Evolutionary conservation across 441 rosid species (phyloP), one percentile per base, ranked within the genome.

Genomic region (Melastoma candidum): DNA sequence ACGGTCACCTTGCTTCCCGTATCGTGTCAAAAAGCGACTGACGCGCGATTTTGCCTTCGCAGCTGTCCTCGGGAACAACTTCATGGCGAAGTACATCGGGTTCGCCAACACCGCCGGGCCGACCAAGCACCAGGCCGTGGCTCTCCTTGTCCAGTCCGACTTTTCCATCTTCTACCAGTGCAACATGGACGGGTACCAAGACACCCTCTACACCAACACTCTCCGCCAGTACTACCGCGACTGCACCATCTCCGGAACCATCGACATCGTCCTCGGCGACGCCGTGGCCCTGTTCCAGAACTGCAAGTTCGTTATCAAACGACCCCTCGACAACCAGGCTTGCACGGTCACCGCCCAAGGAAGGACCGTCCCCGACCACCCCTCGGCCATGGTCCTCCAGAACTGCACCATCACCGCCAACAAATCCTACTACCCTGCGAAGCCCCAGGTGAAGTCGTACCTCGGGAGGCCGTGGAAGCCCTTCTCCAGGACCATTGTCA

Each of bases 61-160:
- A 90, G 98, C 80, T 46, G 74, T 77, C 2, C 44, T 60, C 12
- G 95, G 82, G 11, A 78, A 83, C 25, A 10, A 71, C 53, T 90
- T 90, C 71, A 47, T 77, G 32, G 96, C 96, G n/a, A 87, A 76
- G 68, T 77, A 83, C 69, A 83, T 90, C 11, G 90, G 93, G 1
- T 80, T 90, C 14, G 90, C 75, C 62, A 87, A 90, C 82, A 58
- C 64, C 1, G 95, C 96, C 0, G 98, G 98, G 7, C 68, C 98
- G 1, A 49, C 36, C 5, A 82, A 77, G 44, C 89, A 74, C 56
- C 96, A 85, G 54, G 98, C 98, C 41, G 41, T 36, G 41, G 41
- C 41, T 2, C 41, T 36, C 41, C 41, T 6, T 4, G 41, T 36
- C 41, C 6, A 36, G 41, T 36, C 41, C 8, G 41, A 36, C 41